phyloP scores from a whole-genome alignment of 2,329 filamentous ascomycete species.

The Claviceps sp. region DNA sequence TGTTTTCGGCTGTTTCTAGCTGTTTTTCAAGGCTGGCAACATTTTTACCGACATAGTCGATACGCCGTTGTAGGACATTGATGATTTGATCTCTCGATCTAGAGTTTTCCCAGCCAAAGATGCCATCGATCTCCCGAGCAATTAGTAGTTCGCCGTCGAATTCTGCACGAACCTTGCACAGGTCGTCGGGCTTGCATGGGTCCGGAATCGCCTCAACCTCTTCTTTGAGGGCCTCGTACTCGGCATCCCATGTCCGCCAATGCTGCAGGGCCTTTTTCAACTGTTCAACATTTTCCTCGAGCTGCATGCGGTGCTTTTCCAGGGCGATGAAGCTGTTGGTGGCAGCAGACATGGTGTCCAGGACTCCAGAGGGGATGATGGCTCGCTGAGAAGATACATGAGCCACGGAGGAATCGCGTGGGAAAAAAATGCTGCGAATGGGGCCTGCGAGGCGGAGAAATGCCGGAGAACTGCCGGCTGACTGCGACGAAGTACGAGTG shows the following conservation, averaged over 20 bases:
- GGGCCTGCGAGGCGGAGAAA: conserved; percentile 10
- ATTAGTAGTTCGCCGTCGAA: conserved; percentile 52
- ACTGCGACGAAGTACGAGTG: too few relatives aligned
- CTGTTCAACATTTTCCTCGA: conserved; percentile 59
- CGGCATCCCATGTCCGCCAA: conserved; percentile 83
- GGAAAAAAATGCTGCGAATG: background rate
- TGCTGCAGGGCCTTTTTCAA: conserved; percentile 66
- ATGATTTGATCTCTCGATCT: conserved; percentile 36
- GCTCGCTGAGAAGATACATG: background rate
- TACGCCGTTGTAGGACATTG: conserved; percentile 50
- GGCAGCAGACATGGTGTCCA: conserved; percentile 22
- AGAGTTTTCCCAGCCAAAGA: conserved; percentile 21
- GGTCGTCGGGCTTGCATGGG: conserved; percentile 31
- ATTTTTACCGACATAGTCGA: conserved; percentile 85
- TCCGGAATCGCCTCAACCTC: conserved; percentile 50
- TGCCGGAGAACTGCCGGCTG: conserved; percentile 11
- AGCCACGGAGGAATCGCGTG: background rate
- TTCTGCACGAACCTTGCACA: conserved; percentile 42
- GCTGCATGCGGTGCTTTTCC: conserved; percentile 58
- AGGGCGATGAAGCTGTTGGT: conserved; percentile 50
- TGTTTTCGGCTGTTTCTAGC: conserved; percentile 54
- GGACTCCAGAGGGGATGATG: background rate
- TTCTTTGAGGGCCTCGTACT: conserved; percentile 82
- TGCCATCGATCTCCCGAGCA: conserved; percentile 39
- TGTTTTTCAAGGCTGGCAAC: conserved; percentile 61